Percentiles rank a stretch among this genome's conserved stretches.
phyloP scores from a whole-genome alignment of 2,329 filamentous ascomycete genomes.

The Botrytis medusae region DNA sequence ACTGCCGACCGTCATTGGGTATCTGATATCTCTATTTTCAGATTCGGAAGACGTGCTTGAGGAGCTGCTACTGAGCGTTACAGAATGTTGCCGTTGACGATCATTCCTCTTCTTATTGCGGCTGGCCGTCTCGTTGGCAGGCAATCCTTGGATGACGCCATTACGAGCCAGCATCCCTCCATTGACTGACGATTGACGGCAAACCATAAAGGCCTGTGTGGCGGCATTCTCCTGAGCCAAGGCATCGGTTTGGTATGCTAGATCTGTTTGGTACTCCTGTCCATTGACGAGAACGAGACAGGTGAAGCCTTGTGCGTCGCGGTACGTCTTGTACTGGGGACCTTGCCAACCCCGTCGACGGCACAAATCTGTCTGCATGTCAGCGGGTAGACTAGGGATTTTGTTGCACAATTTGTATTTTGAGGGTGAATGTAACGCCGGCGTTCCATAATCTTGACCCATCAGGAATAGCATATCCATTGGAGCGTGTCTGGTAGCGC shows the following conservation, averaged over 20 bases:
- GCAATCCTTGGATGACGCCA: conserved; percentile 66
- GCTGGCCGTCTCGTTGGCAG: conserved; percentile 44
- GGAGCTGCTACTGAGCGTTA: conserved; percentile 41
- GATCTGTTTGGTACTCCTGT: conserved; percentile 91
- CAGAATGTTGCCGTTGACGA: conserved; percentile 37
- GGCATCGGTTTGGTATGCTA: conserved; percentile 75
- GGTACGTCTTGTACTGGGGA: conserved; percentile 82
- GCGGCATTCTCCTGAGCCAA: conserved; percentile 91
- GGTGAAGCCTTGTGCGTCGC: conserved; percentile 71
- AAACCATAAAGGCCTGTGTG: conserved; percentile 96
- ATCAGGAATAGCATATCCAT: conserved; percentile 18
- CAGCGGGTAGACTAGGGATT: conserved; percentile 30
- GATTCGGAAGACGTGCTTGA: conserved; percentile 40
- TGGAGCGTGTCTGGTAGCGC: conserved; percentile 3
- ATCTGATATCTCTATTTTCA: conserved; percentile 29
- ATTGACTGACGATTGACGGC: conserved; percentile 95
- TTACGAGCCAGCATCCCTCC: conserved; percentile 82
- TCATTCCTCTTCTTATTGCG: conserved; percentile 37
- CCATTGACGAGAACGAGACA: conserved; percentile 95
- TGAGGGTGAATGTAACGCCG: conserved; percentile 12
- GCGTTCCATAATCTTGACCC: conserved; percentile 3
- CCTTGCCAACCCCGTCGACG: conserved; percentile 91
- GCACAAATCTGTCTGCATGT: conserved; percentile 71
- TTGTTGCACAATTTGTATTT: conserved; percentile 25
- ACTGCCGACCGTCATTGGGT: conserved; percentile 29